Evolutionary conservation across 78 protist genomes (phyloP), one percentile per base, ranked within the genome.

Genomic region (Monocercomonoides exilis): DNA sequence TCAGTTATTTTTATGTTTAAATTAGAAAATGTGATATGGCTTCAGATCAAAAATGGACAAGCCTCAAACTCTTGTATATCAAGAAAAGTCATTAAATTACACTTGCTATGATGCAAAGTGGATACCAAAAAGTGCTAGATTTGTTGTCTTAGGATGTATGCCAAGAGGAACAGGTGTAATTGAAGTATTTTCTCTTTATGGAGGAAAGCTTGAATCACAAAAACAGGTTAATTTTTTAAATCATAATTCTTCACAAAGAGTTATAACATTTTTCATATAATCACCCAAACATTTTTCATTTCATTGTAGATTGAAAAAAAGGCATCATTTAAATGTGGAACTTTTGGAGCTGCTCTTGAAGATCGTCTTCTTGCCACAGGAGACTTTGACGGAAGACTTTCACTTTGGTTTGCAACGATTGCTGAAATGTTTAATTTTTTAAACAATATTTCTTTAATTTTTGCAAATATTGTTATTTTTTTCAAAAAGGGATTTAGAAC

Each of bases 361-460:
- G 92, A 87, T 41, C 38, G 96, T 1, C 44, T 33, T 0, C 41
- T 94, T 21, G 91, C 95, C 0, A 91, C 91, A 0, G 96, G 96
- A 5, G 93, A 92, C 29, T 88, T 85, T 34, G 85, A 21, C 0
- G 96, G 96, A 21, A 0, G 77, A 29, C 0, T 93, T 2, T n/a
- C 44, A 34, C 2, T 93, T 2, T 92, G 93, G 92, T 64, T 1
- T 1, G 87, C 64, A 11, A 38, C 35, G 44, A 0, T 2, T 33
- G 42, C 0, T 4, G n/a, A n/a, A n/a, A n/a, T n/a, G n/a, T n/a
- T n/a, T n/a, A n/a, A n/a, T n/a, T n/a, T n/a, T n/a, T n/a, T n/a
- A n/a, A n/a, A 29, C 38, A 54, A 11, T 29, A 29, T 54, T 54
- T 54, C 70, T 54, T 21, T 54, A 21, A 11, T 54, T 54, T 54